Conservation (phyloP, 768 basidiomycete genomes). For the Lentinula edodes region DNA sequence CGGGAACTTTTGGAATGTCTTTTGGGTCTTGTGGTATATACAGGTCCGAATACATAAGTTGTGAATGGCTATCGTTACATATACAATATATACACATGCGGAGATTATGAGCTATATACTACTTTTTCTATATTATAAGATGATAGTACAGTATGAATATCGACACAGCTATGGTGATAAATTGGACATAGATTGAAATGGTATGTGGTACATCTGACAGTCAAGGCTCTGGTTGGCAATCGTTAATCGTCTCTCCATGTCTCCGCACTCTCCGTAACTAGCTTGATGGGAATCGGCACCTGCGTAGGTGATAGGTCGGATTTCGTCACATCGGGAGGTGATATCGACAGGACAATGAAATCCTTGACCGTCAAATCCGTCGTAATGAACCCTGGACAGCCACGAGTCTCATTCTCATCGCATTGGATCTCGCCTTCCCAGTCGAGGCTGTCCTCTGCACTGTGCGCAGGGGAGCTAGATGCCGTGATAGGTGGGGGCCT, state of each 20-base stretch:
- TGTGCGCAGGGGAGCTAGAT: slow-evolving; percentile 13
- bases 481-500: slow-evolving; percentile 31
- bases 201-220: too few species aligned
- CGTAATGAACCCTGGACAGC: slow-evolving; percentile 40
- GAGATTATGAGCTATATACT: not conserved
- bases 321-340: not conserved
- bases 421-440: slow-evolving; percentile 54
- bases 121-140: not conserved
- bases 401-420: slow-evolving; percentile 24
- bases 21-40: too few species aligned
- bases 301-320: not conserved
- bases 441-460: slow-evolving; percentile 40
- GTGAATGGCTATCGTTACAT: too few species aligned
- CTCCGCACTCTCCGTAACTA: slow-evolving; percentile 2
- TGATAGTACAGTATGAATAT: not conserved
- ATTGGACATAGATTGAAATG: too few species aligned
- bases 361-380: slow-evolving; percentile 32
- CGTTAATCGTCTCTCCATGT: not conserved
- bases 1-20: too few species aligned
- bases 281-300: not conserved
- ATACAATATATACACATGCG: not conserved
- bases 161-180: not conserved
- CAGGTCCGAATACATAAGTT: too few species aligned
- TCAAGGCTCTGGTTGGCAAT: too few species aligned
- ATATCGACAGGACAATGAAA: slow-evolving; percentile 1